Base-by-base conservation (phyloP, 495 filamentous ascomycete genomes). In the Talaromyces wortmannii region DNA sequence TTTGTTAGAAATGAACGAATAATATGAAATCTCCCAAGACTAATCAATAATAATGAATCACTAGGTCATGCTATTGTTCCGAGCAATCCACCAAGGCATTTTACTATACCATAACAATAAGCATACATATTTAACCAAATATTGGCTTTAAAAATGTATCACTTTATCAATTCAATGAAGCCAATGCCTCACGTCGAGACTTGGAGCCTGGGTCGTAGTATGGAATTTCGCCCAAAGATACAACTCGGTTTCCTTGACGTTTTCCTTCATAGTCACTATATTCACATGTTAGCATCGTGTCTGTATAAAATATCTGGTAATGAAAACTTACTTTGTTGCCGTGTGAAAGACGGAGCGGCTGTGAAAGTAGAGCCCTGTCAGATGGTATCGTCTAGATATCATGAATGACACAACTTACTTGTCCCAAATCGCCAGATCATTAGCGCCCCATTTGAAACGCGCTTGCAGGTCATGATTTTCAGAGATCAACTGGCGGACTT, bases 401-500 rank as follows among this genome's bases (percentile, higher is more conserved):
- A 47, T 23, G 45, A 47, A 11, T 6, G n/a, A 17, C 16, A 23
- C 16, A 29, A 47, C 45, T 47, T 47, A 47, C 45, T 47, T 47
- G 45, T 47, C 45, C 45, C 45, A 47, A 17, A 47, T 47, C 10
- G 45, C 45, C 3, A 85, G 61, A 62, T 84, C 79, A 59, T 82
- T 78, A 2, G 61, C 59, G 17, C 74, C 59, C 84, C 83, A 91
- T 55, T 75, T 71, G 62, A 79, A 73, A 16, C 87, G 71, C 2
- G 89, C 85, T 69, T 91, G 87, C 48, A 88, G 68, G 59, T 91
- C 86, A 63, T 88, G 86, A 52, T 87, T 88, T 63, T 88, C 79
- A 7, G 77, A 73, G 44, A 89, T 71, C 16, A 88, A 68, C 40
- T 76, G 55, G 15, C 77, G 65, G 58, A 91, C 45, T 47, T 11